A percentile compares a stretch with the other conserved stretches of the same genome.
These are phyloP conservation scores for Talaromyces funiculosus DNA, from an alignment of 2,329 filamentous ascomycete genomes.

Conservation along the genomic window DNA sequence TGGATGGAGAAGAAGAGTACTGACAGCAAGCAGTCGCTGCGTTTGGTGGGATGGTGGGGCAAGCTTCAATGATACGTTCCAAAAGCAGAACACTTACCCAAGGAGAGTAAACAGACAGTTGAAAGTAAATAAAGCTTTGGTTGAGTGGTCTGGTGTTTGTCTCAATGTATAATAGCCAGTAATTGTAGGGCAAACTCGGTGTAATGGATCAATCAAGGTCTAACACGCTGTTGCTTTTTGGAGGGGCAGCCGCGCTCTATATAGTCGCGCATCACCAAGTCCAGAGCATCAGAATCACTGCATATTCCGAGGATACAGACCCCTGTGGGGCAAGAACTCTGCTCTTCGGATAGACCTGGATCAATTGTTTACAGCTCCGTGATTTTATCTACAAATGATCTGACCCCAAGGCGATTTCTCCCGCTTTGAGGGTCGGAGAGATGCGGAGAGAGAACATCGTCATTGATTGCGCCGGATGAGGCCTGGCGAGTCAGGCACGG, in stretches of 20 bases:
- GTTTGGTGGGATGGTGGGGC: conserved; percentile 19
- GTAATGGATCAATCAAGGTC: neutral
- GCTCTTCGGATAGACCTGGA: conserved; percentile 16
- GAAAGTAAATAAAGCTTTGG: neutral
- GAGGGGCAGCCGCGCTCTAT: conserved; percentile 1
- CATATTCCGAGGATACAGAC: conserved; percentile 32
- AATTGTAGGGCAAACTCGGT: neutral
- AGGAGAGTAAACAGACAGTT: neutral
- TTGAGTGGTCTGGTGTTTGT: neutral
- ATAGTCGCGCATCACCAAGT: neutral
- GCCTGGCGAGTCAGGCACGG: conserved; percentile 3
- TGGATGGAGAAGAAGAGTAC: neutral
- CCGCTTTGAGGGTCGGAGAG: conserved; percentile 31
- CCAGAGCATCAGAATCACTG: neutral
- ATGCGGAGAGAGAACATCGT: conserved; percentile 18
- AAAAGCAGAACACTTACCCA: conserved; percentile 9
- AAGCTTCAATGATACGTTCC: conserved; percentile 13
- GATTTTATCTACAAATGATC: conserved; percentile 2
- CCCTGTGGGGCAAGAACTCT: conserved; percentile 27
- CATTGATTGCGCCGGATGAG: neutral
- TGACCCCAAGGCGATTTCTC: conserved; percentile 31
- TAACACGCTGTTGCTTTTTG: neutral
- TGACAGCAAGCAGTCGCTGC: neutral
- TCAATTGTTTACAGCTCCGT: conserved; percentile 1
- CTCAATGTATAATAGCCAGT: neutral